These are phyloP conservation scores for Mollisia scopiformis DNA, from an alignment of 2,329 filamentous ascomycete genomes.

Conservation along the genomic window DNA sequence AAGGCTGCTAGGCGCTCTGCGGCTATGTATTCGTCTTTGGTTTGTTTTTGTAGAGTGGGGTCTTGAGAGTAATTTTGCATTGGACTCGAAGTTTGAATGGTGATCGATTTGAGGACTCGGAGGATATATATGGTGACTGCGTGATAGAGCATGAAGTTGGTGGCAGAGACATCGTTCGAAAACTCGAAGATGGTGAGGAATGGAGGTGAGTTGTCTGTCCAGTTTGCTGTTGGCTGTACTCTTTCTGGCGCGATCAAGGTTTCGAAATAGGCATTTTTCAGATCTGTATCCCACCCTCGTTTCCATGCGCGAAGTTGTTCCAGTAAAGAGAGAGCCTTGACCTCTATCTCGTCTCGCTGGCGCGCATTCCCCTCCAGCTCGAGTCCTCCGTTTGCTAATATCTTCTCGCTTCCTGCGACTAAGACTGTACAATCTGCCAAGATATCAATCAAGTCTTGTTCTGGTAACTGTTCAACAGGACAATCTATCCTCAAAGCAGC, in stretches of 20 bases:
- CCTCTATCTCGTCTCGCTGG: not conserved
- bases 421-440: conserved; percentile 36
- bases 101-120: conserved; percentile 26
- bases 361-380: not conserved
- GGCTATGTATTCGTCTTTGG: conserved; percentile 14
- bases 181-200: conserved; percentile 10
- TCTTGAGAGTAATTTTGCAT: not conserved
- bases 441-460: conserved; percentile 35
- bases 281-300: conserved; percentile 10
- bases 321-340: conserved; percentile 4
- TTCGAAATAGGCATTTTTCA: not conserved
- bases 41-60: not conserved
- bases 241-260: too few species aligned
- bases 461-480: conserved; percentile 21
- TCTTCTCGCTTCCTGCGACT: conserved; percentile 22
- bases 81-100: not conserved
- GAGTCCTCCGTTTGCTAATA: not conserved
- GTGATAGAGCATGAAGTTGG: conserved; percentile 35
- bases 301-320: conserved; percentile 9
- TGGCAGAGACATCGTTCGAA: conserved; percentile 15
- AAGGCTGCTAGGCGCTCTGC: conserved; percentile 24
- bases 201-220: not conserved
- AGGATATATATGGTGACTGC: conserved; percentile 34
- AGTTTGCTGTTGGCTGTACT: not conserved
- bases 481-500: conserved; percentile 20